A percentile compares a stretch with the other conserved stretches of the same genome.
Evolutionary conservation across 2,329 filamentous ascomycete genomes (phyloP).

Genomic region (Sporothrix variecibatus): DNA sequence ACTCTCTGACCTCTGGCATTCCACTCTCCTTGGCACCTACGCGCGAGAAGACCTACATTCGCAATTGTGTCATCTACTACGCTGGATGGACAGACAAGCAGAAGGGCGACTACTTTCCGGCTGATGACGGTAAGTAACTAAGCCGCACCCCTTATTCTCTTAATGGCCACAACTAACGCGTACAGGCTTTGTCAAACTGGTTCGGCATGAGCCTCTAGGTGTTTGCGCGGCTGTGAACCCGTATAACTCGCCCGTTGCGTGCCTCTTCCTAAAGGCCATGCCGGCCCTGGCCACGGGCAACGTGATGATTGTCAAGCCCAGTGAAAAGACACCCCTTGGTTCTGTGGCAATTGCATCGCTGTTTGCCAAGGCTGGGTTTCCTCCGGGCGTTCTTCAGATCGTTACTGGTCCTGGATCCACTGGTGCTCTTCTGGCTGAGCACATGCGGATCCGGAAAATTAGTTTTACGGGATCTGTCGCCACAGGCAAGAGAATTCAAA

Average conservation of each 20-base stretch:
- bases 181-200: conserved; percentile 39
- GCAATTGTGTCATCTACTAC: background rate
- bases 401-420: conserved; percentile 60
- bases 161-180: background rate
- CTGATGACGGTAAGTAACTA: conserved; percentile 42
- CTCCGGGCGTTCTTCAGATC: conserved; percentile 68
- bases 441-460: conserved; percentile 55
- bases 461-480: conserved; percentile 63
- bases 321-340: conserved; percentile 58
- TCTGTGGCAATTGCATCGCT: conserved; percentile 60
- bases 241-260: conserved; percentile 51
- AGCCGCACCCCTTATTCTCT: background rate
- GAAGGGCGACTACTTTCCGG: conserved; percentile 42
- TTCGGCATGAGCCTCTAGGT: conserved; percentile 13
- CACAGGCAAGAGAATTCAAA: conserved; percentile 60
- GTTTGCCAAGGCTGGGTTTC: conserved; percentile 67
- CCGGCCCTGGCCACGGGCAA: conserved; percentile 60
- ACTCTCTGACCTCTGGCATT: conserved; percentile 22
- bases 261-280: conserved; percentile 68
- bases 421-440: conserved; percentile 29
- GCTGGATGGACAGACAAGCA: conserved; percentile 45
- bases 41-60: conserved; percentile 23
- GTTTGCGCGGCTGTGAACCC: conserved; percentile 31
- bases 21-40: conserved; percentile 22
- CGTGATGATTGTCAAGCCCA: conserved; percentile 57